Evolutionary conservation across 2,329 filamentous ascomycete genomes (phyloP), one percentile per base, ranked within the genome.

Genomic region (Paramyrothecium sp.): DNA sequence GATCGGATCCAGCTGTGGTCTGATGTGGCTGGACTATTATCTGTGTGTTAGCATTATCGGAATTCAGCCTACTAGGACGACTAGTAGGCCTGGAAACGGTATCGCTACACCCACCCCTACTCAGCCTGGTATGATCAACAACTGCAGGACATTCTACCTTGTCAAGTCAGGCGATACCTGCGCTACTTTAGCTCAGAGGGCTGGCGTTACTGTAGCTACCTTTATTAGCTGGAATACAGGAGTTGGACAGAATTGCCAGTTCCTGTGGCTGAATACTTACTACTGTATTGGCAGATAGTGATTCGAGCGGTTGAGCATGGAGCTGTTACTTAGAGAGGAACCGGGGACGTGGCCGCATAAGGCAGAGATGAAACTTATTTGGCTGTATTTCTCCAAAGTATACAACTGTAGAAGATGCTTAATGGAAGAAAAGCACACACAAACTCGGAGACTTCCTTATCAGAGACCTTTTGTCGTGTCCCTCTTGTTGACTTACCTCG

Each of bases 41-140:
- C 60, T 33, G 51, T 61, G 23, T 19, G 41, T 12, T n/a, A 53
- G 54, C n/a, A 51, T 58, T 16, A 51, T 58, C 33, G 60, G 59
- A 7, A 54, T 19, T 21, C 11, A 12, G 8, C 48, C 48, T 11
- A 19, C 48, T 21, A 12, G 22, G 19, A 50, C n/a, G 13, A 23
- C 21, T n/a, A n/a, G n/a, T n/a, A n/a, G n/a, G n/a, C n/a, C n/a
- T n/a, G 34, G 22, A 5, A 56, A 53, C 20, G 64, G 60, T 2
- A 61, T 66, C 51, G 48, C 60, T 2, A 70, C 66, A 20, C 69
- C 69, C 0, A 63, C 62, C 16, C 67, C 70, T 16, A 66, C 58
- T 16, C 66, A 71, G 56, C 52, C 62, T 4, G 65, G 64, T 52
- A 68, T 72, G 62, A 21, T 61, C 20, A 48, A 33, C 5, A 52